Base-by-base conservation (phyloP, 306 rosid species). In the Argentina anserina region DNA sequence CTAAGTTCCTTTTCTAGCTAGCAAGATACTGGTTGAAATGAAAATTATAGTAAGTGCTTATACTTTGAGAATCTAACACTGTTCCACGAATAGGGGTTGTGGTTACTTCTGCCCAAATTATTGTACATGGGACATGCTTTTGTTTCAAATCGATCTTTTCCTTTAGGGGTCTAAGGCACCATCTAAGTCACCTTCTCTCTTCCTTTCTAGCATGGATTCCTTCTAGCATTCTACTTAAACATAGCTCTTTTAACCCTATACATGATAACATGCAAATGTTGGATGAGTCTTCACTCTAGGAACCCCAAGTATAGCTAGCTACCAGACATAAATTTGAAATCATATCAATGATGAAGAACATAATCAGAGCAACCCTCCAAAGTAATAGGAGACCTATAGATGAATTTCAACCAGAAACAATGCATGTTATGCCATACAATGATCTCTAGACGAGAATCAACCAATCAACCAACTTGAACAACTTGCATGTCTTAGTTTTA, bases 21-120 rank as follows among this genome's bases (percentile, higher is more conserved):
- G 56, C 13, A 3, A 65, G 75, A 66, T 60, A 62, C 62, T 59
- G 26, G 69, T 33, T 65, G 47, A 45, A 53, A 75, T 9, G 41
- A 61, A 33, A 61, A 12, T 26, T 20, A 18, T 12, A 70, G 59
- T 62, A 70, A 71, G 74, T 73, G 70, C 47, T 37, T 7, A 15
- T 39, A 83, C 75, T 74, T 61, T 84, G 25, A 79, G 91, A 83
- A 84, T 84, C 84, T 45, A 36, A 5, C 31, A 33, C 55, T 11
- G 15, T 63, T 53, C 52, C 76, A 73, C 18, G 59, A 79, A 79
- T 70, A 77, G 76, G 67, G 84, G 80, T 53, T 80, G 80, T 65
- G 78, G 77, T 80, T 79, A 77, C 50, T 81, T 74, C 75, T 6
- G 43, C 80, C 29, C 75, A 81, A 39, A 83, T 71, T 70, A 29